Evolutionary conservation across 305 asterid genomes (phyloP).

Genomic region (Fraxinus dipetala): DNA sequence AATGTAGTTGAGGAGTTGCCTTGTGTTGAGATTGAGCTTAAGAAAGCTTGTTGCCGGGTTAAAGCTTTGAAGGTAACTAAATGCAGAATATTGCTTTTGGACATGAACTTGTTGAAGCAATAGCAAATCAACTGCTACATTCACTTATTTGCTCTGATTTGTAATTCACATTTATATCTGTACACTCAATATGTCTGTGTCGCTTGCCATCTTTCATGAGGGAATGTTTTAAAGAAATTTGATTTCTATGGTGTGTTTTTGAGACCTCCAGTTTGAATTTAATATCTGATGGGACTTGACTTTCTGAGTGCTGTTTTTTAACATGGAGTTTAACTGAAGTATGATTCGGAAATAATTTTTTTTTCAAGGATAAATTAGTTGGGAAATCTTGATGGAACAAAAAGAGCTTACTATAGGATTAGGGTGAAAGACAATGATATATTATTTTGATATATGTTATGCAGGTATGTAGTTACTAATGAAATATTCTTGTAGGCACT

Average conservation of each 20-base stretch:
- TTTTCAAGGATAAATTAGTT: background rate
- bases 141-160: background rate
- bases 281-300: background rate
- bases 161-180: background rate
- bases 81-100: slow-evolving; percentile 6
- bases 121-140: slow-evolving; percentile 3
- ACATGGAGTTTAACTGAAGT: background rate
- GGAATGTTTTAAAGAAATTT: slow-evolving; percentile 10
- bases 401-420: background rate
- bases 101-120: background rate
- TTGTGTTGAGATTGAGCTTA: slow-evolving; percentile 66
- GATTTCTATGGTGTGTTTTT: slow-evolving; percentile 4
- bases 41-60: slow-evolving; percentile 78
- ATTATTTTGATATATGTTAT: background rate
- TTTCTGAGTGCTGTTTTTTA: background rate
- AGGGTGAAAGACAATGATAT: background rate
- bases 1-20: slow-evolving; percentile 69
- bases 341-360: background rate
- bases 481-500: slow-evolving; percentile 48
- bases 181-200: background rate
- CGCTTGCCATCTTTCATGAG: slow-evolving; percentile 1
- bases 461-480: background rate
- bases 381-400: background rate
- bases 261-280: background rate
- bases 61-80: slow-evolving; percentile 69